Evolutionary conservation across 2,329 filamentous ascomycete species (phyloP), one percentile per base, ranked within the genome.

Genomic region (Diaporthe batatas): DNA sequence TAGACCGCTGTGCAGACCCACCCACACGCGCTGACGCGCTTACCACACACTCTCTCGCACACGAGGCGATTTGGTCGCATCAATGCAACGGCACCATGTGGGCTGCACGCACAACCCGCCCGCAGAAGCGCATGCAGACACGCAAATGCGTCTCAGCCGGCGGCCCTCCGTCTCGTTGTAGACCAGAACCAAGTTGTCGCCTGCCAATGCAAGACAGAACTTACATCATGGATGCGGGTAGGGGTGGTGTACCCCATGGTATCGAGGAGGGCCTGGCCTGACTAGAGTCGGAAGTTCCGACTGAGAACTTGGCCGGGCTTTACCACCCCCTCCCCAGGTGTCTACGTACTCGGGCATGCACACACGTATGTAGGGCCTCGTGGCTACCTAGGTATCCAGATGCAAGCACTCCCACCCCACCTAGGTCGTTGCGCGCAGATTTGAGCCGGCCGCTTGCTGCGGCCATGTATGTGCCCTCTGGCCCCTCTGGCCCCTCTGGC

Each of bases 31-130:
- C 29, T 29, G 29, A n/a, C 55, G 55, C 34, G 39, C 11, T 47
- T 11, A 49, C 44, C 59, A 64, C 59, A 47, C 39, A 64, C 59
- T 32, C 39, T 47, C 36, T 34, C 5, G 11, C 42, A 23, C 42
- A 49, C 59, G 42, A 65, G 29, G 42, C 29, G 59, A 65, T 65
- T 65, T 6, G 25, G 59, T 65, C 59, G n/a, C 59, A 65, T 65
- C 42, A 32, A 65, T 65, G 59, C 59, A 21, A 65, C 59, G n/a
- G 59, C 44, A 49, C 59, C 59, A 65, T 65, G 59, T 65, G 59
- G 29, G n/a, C n/a, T n/a, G n/a, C n/a, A n/a, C n/a, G n/a, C n/a
- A n/a, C n/a, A n/a, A n/a, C 42, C 39, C 25, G 59, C 10, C 59
- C 59, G 18, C 59, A 47, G 18, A 11, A 21, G 32, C 49, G 44